These are phyloP conservation scores for Tetrahymena malaccensis DNA, from an alignment of 73 alveolate species.

Conservation along the genomic window DNA sequence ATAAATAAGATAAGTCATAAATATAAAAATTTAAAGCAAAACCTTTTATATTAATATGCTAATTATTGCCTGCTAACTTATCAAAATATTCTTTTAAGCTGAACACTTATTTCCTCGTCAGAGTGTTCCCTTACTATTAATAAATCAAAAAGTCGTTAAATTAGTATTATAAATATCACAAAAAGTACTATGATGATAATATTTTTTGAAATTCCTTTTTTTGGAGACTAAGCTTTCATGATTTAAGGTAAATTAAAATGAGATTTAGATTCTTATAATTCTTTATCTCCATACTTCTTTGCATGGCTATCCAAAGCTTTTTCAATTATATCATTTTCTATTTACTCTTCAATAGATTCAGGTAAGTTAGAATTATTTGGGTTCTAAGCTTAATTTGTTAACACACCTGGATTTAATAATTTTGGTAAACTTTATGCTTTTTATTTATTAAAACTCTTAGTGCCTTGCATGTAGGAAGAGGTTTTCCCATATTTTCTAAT, in stretches of 20 bases:
- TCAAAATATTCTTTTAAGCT: constrained; percentile 27
- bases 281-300: constrained; percentile 8
- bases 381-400: background rate
- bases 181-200: background rate
- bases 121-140: constrained; percentile 4
- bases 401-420: background rate
- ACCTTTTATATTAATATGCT: constrained; percentile 18
- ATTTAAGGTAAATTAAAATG: background rate
- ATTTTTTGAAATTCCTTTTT: background rate
- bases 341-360: constrained; percentile 5
- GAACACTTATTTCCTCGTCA: constrained; percentile 19
- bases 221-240: background rate
- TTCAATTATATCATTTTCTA: constrained; percentile 12
- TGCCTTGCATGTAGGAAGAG: constrained; percentile 16
- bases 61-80: constrained; percentile 8
- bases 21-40: background rate
- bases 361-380: background rate
- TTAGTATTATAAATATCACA: background rate
- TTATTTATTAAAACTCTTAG: constrained; percentile 8
- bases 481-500: constrained; percentile 1
- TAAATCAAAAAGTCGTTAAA: background rate
- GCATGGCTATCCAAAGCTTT: constrained; percentile 26
- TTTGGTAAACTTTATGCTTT: background rate
- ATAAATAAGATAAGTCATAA: background rate
- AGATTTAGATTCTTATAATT: background rate